Conservation (phyloP, 441 rosid genomes). For the Flueggea neowawraea region DNA sequence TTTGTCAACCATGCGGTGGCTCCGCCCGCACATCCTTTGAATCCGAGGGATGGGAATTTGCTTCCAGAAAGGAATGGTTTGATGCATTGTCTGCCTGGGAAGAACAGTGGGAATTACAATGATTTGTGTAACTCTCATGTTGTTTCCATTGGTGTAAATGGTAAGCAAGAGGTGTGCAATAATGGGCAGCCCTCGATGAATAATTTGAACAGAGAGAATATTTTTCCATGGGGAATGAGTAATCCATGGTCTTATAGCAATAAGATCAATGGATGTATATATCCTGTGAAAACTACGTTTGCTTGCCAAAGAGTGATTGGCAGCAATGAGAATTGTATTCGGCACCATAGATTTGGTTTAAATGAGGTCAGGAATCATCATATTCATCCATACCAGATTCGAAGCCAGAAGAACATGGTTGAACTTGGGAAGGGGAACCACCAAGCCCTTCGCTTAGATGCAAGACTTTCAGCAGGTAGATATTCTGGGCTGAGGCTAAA, state of each 20-base stretch:
- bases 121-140: background rate
- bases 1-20: background rate
- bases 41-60: constrained; percentile 21
- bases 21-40: constrained; percentile 13
- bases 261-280: constrained; percentile 8
- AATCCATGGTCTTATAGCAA: background rate
- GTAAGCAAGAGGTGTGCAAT: constrained; percentile 7
- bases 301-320: background rate
- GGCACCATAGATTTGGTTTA: too few relatives aligned
- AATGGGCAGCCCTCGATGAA: background rate
- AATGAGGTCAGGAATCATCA: background rate
- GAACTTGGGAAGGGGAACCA: background rate
- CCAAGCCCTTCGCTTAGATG: constrained; percentile 16
- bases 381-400: too few relatives aligned
- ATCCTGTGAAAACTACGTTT: constrained; percentile 10
- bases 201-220: constrained; percentile 31
- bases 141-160: constrained; percentile 3
- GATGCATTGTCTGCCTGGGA: background rate
- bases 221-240: constrained; percentile 15
- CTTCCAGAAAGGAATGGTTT: constrained; percentile 3
- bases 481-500: background rate
- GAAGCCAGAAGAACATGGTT: too few relatives aligned
- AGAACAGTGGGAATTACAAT: constrained; percentile 4
- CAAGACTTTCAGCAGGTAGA: constrained; percentile 12
- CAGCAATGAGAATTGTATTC: too few relatives aligned